Evolutionary conservation across 495 filamentous ascomycete species (phyloP), one percentile per base, ranked within the genome.

Genomic region (Viridothelium virens): DNA sequence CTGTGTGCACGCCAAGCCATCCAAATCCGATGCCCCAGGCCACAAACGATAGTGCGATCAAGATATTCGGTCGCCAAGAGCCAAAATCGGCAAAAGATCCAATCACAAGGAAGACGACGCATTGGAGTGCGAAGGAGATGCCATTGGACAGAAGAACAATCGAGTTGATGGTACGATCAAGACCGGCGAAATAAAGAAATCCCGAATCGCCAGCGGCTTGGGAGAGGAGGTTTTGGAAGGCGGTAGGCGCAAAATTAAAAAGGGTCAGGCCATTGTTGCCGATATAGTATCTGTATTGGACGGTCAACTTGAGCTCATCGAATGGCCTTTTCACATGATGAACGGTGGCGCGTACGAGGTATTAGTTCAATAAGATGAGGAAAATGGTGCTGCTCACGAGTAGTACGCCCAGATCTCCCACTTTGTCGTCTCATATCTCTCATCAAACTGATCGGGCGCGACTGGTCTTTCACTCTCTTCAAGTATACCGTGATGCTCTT

Each of bases 241-340:
- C 84, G 2, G 86, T 88, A 7, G 86, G 86, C 3, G 82, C 86
- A 69, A 87, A 89, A 70, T 88, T 89, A 79, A 88, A 89, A 7
- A 89, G 76, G 2, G 84, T 81, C 41, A 88, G 72, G 6, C 86
- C 86, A 74, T 88, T 87, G 69, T 87, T 86, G 37, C 86, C 86
- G 62, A 88, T 84, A 68, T 89, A 89, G 70, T 86, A 89, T 72
- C 67, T 69, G 38, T 59, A 36, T 34, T 59, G 31, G 7, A n/a
- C 34, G n/a, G 56, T 62, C 61, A 41, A 48, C 25, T 1, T 25
- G 25, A 25, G 25, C 25, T 25, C 25, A 25, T 25, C 25, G 25
- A 25, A 0, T 25, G 25, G 25, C 25, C 25, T 25, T 25, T 25
- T 25, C 25, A 25, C 25, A 39, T 6, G 33, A 65, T 65, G 10